phyloP scores from a whole-genome alignment of 495 filamentous ascomycete genomes.

The Penicillium cosmopolitanum region DNA sequence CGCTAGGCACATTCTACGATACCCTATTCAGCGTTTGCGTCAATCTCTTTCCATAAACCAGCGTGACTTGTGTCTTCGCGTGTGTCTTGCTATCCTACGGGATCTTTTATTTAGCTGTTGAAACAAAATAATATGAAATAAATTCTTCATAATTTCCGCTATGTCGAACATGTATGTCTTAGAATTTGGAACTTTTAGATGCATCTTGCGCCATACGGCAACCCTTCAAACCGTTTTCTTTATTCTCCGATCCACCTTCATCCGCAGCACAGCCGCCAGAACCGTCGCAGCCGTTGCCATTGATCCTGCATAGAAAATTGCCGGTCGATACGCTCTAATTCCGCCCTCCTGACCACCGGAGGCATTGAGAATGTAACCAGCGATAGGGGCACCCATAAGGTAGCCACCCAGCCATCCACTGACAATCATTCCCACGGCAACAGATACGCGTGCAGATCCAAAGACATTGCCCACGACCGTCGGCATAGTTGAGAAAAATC shows the following conservation, averaged over 20 bases:
- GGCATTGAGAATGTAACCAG: slow-evolving; percentile 58
- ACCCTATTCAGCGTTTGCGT: neutral
- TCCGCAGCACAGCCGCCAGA: slow-evolving; percentile 26
- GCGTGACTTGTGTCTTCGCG: neutral
- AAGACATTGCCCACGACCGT: slow-evolving; percentile 63
- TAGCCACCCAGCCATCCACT: slow-evolving; percentile 64
- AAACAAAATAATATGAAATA: neutral
- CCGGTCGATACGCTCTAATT: slow-evolving; percentile 55
- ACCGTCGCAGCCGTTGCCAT: slow-evolving; percentile 37
- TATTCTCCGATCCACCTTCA: slow-evolving; percentile 31
- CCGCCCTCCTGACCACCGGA: slow-evolving; percentile 51
- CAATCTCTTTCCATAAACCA: neutral
- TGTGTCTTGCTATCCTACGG: neutral
- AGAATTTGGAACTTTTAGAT: neutral
- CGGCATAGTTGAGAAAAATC: slow-evolving; percentile 62
- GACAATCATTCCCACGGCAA: slow-evolving; percentile 65
- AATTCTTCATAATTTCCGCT: neutral
- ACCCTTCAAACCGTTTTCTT: slow-evolving; percentile 29
- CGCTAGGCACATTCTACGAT: neutral
- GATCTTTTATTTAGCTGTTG: neutral
- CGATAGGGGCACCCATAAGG: slow-evolving; percentile 62
- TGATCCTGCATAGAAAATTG: slow-evolving; percentile 60
- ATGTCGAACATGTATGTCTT: too few relatives aligned
- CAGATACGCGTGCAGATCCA: slow-evolving; percentile 54
- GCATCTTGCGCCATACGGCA: neutral